Conservation (phyloP, 2,329 filamentous ascomycete species). For the Chaetoscypha palmicola region DNA sequence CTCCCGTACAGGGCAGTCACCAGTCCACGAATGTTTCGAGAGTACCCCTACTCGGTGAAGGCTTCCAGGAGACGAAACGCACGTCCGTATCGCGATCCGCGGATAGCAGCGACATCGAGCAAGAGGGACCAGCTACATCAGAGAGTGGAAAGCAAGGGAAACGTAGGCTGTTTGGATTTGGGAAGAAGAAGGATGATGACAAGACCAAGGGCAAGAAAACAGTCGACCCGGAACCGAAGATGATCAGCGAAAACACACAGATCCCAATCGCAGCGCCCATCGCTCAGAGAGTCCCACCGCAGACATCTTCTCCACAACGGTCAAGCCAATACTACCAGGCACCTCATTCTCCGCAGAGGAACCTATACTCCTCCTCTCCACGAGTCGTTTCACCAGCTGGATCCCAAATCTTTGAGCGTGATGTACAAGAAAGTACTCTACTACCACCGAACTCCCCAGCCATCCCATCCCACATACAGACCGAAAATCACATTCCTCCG, state of each 20-base stretch:
- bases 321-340: constrained; percentile 34
- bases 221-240: constrained; percentile 22
- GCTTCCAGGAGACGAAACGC: constrained; percentile 26
- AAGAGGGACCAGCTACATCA: constrained; percentile 15
- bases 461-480: constrained; percentile 90
- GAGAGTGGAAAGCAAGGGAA: constrained; percentile 43
- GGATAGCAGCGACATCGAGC: constrained; percentile 24
- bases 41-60: constrained; percentile 31
- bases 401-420: constrained; percentile 85
- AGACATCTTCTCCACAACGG: constrained; percentile 38
- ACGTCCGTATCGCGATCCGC: constrained; percentile 19
- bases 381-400: constrained; percentile 70
- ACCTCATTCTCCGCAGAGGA: constrained; percentile 56
- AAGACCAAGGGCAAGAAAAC: constrained; percentile 37
- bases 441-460: constrained; percentile 66
- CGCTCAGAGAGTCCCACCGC: constrained; percentile 28
- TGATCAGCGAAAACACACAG: constrained; percentile 18
- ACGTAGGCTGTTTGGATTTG: constrained; percentile 53
- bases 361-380: constrained; percentile 62
- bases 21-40: constrained; percentile 20
- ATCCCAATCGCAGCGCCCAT: constrained; percentile 23
- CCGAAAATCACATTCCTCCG: constrained; percentile 87
- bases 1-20: constrained; percentile 21
- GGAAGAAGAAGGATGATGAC: constrained; percentile 52
- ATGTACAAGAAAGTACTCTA: constrained; percentile 75